Percentiles rank a stretch among this genome's conserved stretches.
Conservation (phyloP, 2,329 filamentous ascomycete species). For the Cercospora sp. region DNA sequence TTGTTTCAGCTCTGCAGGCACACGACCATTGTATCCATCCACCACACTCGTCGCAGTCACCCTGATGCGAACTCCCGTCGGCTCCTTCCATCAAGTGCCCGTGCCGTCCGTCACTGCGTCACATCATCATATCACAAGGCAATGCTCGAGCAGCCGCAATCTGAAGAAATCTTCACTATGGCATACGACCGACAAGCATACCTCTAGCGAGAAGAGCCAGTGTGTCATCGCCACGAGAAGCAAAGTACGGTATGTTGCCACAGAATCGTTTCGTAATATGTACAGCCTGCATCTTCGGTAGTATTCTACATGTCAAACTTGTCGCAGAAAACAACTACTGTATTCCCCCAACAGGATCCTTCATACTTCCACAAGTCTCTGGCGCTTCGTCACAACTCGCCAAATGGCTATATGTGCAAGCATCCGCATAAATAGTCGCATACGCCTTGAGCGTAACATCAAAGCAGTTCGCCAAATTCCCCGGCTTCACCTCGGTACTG, state of each 20-base stretch:
- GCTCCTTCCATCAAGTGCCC: neutral
- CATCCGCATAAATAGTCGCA: neutral
- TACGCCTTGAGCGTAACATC: neutral
- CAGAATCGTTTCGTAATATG: neutral
- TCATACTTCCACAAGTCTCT: neutral
- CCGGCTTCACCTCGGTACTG: neutral
- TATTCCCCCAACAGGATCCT: neutral
- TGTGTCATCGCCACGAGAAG: neutral
- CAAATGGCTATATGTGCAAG: neutral
- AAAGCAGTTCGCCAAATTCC: neutral
- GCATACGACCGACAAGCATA: too few species aligned
- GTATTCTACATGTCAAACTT: too few species aligned
- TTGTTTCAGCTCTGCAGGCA: neutral
- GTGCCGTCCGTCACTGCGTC: neutral
- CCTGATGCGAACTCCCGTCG: neutral
- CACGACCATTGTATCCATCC: neutral
- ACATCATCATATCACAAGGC: too few species aligned
- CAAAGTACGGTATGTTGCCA: neutral
- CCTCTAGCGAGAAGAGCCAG: too few species aligned
- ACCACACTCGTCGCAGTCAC: neutral
- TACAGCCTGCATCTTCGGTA: too few species aligned
- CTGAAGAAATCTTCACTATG: too few species aligned
- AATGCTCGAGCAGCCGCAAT: too few species aligned
- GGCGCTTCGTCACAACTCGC: neutral
- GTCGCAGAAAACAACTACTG: neutral